These are phyloP conservation scores for Acrodontium crateriforme DNA, from an alignment of 2,329 filamentous ascomycete species.

Conservation along the genomic window DNA sequence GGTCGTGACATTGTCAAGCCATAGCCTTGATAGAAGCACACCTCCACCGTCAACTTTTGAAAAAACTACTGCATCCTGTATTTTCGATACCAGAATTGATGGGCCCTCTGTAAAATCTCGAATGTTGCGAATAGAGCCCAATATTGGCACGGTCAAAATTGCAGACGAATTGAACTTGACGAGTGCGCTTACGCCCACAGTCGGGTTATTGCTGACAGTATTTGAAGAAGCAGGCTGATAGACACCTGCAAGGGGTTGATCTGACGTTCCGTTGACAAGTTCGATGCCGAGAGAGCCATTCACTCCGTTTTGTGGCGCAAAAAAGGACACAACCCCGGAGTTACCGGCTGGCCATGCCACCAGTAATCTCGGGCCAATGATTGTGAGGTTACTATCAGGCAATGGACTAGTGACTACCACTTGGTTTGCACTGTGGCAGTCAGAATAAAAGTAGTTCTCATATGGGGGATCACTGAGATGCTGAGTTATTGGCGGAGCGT, in stretches of 20 bases:
- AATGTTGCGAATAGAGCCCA: slow-evolving; percentile 50
- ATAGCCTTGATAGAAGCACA: slow-evolving; percentile 38
- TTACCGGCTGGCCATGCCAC: slow-evolving; percentile 52
- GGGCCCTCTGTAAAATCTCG: slow-evolving; percentile 49
- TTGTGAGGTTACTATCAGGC: slow-evolving; percentile 37
- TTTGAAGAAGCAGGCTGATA: slow-evolving; percentile 20
- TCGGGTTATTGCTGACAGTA: slow-evolving; percentile 22
- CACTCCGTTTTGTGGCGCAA: slow-evolving; percentile 38
- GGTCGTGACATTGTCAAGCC: slow-evolving; percentile 49
- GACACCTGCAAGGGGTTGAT: slow-evolving; percentile 35
- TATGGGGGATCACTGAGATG: slow-evolving; percentile 45
- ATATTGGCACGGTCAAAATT: slow-evolving; percentile 39
- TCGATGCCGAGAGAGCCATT: slow-evolving; percentile 42
- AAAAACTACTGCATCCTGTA: slow-evolving; percentile 42
- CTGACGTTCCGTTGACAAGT: slow-evolving; percentile 36
- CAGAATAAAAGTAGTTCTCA: slow-evolving; percentile 52
- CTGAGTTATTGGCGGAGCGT: slow-evolving; percentile 23
- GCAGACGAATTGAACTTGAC: slow-evolving; percentile 46
- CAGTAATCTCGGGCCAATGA: slow-evolving; percentile 43
- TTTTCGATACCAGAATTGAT: slow-evolving; percentile 35
- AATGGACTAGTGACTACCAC: slow-evolving; percentile 47
- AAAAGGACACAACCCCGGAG: slow-evolving; percentile 45
- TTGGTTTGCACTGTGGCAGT: slow-evolving; percentile 46
- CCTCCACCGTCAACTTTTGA: slow-evolving; percentile 28
- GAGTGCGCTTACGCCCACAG: slow-evolving; percentile 37